A percentile compares a stretch with the other conserved stretches of the same genome.
Evolutionary conservation across 441 rosid genomes (phyloP).

Genomic region (Dalechampia spathulata): DNA sequence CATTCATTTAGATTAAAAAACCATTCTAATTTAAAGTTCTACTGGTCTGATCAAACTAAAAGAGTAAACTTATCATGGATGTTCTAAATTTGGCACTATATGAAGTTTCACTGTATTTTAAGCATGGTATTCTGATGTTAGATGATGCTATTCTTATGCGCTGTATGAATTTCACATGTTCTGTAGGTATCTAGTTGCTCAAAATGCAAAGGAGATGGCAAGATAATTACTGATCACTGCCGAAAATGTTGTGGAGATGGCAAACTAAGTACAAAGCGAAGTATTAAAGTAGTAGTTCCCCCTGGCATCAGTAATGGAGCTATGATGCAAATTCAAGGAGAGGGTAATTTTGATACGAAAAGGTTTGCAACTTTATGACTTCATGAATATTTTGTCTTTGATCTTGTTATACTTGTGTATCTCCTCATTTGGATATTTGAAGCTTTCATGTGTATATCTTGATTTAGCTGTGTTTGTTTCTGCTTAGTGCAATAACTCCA

Average conservation of each 20-base stretch:
- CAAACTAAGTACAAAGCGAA: slow-evolving; percentile 46
- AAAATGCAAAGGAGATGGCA: slow-evolving; percentile 78
- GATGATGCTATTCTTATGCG: not conserved
- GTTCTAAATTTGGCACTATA: not conserved
- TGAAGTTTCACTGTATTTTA: not conserved
- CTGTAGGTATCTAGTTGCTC: slow-evolving; percentile 78
- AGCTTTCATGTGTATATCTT: not conserved
- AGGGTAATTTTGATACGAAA: slow-evolving; percentile 63
- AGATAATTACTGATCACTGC: slow-evolving; percentile 68
- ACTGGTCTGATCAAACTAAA: not conserved
- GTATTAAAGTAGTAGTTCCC: slow-evolving; percentile 55
- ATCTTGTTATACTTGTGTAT: not conserved
- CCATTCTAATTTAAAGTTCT: not conserved
- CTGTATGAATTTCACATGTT: slow-evolving; percentile 22
- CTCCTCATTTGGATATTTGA: slow-evolving; percentile 2
- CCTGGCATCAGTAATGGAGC: slow-evolving; percentile 80
- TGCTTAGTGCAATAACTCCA: not conserved
- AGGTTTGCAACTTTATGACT: slow-evolving; percentile 32
- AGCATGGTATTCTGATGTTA: not conserved
- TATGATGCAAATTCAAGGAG: slow-evolving; percentile 56
- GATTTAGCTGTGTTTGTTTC: not conserved
- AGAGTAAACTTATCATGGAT: not conserved
- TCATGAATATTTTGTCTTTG: slow-evolving; percentile 2
- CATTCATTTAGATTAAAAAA: not conserved
- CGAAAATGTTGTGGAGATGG: slow-evolving; percentile 58